Evolutionary conservation across 2,329 filamentous ascomycete genomes (phyloP).

Genomic region (Phialophora tarda): DNA sequence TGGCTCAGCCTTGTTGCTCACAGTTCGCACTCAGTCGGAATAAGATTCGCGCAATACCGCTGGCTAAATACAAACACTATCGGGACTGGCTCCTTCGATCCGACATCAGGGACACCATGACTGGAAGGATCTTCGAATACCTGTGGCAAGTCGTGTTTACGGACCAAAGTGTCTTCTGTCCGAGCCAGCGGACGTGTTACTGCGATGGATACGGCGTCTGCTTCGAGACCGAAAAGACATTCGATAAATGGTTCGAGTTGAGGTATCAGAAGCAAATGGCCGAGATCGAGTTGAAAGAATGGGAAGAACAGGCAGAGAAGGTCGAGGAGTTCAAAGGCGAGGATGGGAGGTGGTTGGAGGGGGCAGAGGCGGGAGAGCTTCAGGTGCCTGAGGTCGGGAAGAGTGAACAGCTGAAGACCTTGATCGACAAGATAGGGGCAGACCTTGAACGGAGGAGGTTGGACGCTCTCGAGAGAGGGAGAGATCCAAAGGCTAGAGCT

Average conservation of each 20-base stretch:
- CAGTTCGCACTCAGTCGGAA: constrained; percentile 67
- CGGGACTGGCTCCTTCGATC: constrained; percentile 67
- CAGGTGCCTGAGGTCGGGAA: constrained; percentile 41
- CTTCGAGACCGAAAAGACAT: constrained; percentile 59
- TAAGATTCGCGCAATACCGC: constrained; percentile 60
- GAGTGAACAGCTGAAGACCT: constrained; percentile 50
- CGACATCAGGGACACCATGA: constrained; percentile 60
- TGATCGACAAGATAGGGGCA: constrained; percentile 53
- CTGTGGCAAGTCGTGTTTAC: constrained; percentile 69
- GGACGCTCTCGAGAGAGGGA: constrained; percentile 58
- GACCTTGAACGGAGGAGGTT: constrained; percentile 51
- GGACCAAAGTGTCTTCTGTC: constrained; percentile 52
- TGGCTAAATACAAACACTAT: constrained; percentile 61
- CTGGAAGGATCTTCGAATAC: constrained; percentile 67
- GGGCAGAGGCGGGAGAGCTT: constrained; percentile 33
- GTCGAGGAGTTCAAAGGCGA: constrained; percentile 42
- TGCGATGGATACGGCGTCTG: constrained; percentile 69
- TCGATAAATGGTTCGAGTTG: constrained; percentile 56
- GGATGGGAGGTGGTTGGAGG: constrained; percentile 23
- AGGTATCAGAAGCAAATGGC: constrained; percentile 50
- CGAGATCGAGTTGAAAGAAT: constrained; percentile 50
- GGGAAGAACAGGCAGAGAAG: constrained; percentile 48
- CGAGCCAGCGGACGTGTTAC: constrained; percentile 62
- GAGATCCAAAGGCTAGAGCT: constrained; percentile 58
- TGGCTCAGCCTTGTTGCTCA: constrained; percentile 67